Base-by-base conservation (phyloP, 1,284 basidiomycete species). In the Tetrapyrgos nigripes region DNA sequence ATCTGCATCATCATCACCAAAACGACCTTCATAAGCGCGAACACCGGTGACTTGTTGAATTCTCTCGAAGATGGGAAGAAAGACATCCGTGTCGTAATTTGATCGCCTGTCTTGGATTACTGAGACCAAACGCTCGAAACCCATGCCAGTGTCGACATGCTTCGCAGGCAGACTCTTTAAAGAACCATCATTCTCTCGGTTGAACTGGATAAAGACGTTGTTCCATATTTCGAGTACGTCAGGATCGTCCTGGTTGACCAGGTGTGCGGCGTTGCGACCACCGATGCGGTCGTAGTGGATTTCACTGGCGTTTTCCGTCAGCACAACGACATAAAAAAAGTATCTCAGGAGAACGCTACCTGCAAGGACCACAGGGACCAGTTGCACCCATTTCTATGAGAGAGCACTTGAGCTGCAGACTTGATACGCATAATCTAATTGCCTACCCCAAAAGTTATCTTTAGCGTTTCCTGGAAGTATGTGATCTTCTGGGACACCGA, bases 141-240 rank as follows among this genome's bases (percentile, higher is more conserved):
- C 97, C 95, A 99, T 96, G 58, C 97, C 97, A 13, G 97, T 99
- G 74, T 99, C 97, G 64, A 99, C 92, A 70, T 99, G 97, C 76
- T 96, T 95, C 49, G 92, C 88, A 24, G 97, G 97, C 19, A 99
- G 84, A 1, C 87, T 64, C 59, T 87, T 88, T 17, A 99, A 83
- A 17, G 88, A 87, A 53, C 93, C 92, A 62, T 96, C 92, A 43
- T 89, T 85, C 76, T 98, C 97, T 43, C 97, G 92, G 76, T 99
- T 99, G 82, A 93, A 99, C 70, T 98, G 96, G 71, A 99, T 98
- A 76, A 98, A 99, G 58, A 99, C 97, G 75, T 97, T 97, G 82
- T 99, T 99, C 97, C 97, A 99, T 68, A 99, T 96, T 77, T 99
- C 97, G 61, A 99, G 84, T 4, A 99, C 97, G 66, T 96, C 88